Evolutionary conservation across 805 yeast species (phyloP), one percentile per base, ranked within the genome.

Genomic region (Wickerhamiella kurtzmanii): DNA sequence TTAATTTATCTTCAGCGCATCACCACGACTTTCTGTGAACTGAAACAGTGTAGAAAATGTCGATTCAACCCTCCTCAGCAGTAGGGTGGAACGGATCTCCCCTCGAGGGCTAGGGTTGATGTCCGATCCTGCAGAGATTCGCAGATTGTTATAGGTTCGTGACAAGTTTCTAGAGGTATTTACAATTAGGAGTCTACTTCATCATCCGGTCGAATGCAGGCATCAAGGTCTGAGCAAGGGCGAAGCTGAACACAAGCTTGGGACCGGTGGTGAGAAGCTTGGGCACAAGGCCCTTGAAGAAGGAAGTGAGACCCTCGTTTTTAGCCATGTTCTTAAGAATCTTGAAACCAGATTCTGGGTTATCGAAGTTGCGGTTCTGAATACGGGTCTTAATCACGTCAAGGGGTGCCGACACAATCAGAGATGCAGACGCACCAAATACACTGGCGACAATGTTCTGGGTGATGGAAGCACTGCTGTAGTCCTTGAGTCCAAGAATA

Each of bases 361-460:
- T 83, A 60, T 88, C 97, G 59, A 92, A 92, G 72, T 82, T 86
- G 68, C 79, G 81, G 75, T 92, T 92, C 71, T 92, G 99, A 61
- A 92, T 92, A 73, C 99, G 82, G 51, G 99, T 92, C 75, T 92
- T 92, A 68, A 92, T 89, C 48, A 92, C 92, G 63, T 92, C 99
- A 60, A 92, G 75, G 43, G 99, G 99, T 47, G 98, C 98, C 57
- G 94, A 81, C 19, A 92, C 96, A 63, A 92, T 84, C 66, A 92
- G 75, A 8, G 97, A 89, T 18, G 97, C 94, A 47, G 94, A 83
- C 19, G 98, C 98, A 66, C 98, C 98, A 59, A 80, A 80, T 56
- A 89, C 87, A 8, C 97, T 89, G 20, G 97, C 84, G 49, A 89
- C 74, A 59, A 92, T 88, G 73, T 92, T 92, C 70, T 92, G 96